Evolutionary conservation across 192 early-diverging fungal genomes (phyloP), one percentile per base, ranked within the genome.

Genomic region (Obelidium mucronatum): DNA sequence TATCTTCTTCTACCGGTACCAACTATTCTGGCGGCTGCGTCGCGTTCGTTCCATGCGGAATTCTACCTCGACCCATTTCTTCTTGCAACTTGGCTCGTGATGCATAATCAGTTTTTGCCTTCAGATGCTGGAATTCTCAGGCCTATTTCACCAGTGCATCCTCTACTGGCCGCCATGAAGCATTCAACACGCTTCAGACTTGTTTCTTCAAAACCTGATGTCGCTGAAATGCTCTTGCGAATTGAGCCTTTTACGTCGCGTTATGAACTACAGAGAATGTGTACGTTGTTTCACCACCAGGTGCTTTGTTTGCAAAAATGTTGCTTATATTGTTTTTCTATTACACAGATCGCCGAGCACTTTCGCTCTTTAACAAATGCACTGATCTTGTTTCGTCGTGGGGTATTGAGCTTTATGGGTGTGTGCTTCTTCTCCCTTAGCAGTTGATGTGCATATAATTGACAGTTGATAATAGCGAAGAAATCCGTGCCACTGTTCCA

Each of bases 191-290:
- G 77, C 24, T 15, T 51, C 30, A 60, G 39, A 59, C 22, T 78
- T 6, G 22, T 78, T 17, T n/a, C 36, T 24, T 2, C n/a, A 0
- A 55, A 72, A 28, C 77, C 77, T 5, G 39, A 35, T 8, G 52
- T 66, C 36, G 69, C 69, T 11, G 59, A 42, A 26, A 48, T 70
- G 42, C 33, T 78, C 22, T 44, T 78, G 17, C 28, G 5, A 6
- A 64, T 78, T 30, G 68, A 59, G 40, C 60, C 68, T 22, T 36
- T 56, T n/a, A 42, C 62, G 8, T 73, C 77, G 26, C 55, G 77
- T 11, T 78, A 78, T 36, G 77, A 78, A 31, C 48, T 78, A 11
- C 77, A 78, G 61, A 31, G 77, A 1, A 78, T 78, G 42, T 74
- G 72, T 62, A 56, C n/a, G 52, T 74, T 0, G 13, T n/a, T n/a